Percentiles rank a stretch among this genome's conserved stretches.
Evolutionary conservation across 768 basidiomycete genomes (phyloP).

Genomic region (Phaffia tasmanica): DNA sequence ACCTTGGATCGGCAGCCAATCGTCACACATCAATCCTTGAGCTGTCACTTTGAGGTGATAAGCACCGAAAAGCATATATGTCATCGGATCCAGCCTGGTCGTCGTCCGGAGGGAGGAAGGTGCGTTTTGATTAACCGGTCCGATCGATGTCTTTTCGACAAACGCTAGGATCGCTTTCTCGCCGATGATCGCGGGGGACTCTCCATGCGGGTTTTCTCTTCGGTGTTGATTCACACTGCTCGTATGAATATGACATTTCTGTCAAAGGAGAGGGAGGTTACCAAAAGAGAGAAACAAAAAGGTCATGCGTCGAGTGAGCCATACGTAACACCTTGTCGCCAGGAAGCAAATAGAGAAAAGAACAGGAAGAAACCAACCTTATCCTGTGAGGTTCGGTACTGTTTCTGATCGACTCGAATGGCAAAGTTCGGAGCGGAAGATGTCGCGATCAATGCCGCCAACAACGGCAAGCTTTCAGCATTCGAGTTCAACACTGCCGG

Average conservation of each 20-base stretch:
- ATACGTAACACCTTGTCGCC: background rate
- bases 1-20: conserved; percentile 67
- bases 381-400: conserved; percentile 63
- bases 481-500: conserved; percentile 62
- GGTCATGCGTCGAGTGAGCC: conserved; percentile 2
- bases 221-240: conserved; percentile 73
- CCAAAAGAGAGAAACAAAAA: background rate
- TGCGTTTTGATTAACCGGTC: conserved; percentile 40
- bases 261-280: conserved; percentile 1
- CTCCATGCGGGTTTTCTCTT: conserved; percentile 41
- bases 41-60: conserved; percentile 59
- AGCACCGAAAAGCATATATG: conserved; percentile 83
- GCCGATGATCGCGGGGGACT: conserved; percentile 35
- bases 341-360: background rate
- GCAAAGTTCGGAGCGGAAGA: conserved; percentile 87
- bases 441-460: conserved; percentile 72
- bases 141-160: conserved; percentile 68
- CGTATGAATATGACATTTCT: conserved; percentile 71
- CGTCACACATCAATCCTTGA: conserved; percentile 72
- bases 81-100: conserved; percentile 74
- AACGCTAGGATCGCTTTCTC: conserved; percentile 73
- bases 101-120: conserved; percentile 59
- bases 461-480: conserved; percentile 58
- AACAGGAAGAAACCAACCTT: conserved; percentile 51
- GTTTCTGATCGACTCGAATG: conserved; percentile 53